Evolutionary conservation across 2,329 filamentous ascomycete genomes (phyloP).

Genomic region (Scytalidium sp.): DNA sequence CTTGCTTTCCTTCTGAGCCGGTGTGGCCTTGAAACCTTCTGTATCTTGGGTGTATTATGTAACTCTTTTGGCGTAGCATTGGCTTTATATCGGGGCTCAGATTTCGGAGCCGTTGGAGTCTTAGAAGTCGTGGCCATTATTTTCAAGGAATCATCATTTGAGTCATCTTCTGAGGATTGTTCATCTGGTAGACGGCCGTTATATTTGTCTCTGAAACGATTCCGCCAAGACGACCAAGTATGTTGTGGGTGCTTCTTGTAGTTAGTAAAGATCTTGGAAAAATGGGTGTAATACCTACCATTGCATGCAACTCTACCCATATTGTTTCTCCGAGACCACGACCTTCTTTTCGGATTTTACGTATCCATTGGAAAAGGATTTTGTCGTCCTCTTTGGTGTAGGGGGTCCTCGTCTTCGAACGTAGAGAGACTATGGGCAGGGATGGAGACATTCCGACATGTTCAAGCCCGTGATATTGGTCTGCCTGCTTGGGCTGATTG

Average conservation of each 20-base stretch:
- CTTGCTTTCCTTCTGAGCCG: conserved; percentile 20
- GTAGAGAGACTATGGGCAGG: background rate
- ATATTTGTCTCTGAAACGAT: conserved; percentile 13
- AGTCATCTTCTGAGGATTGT: background rate
- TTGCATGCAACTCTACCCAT: conserved; percentile 19
- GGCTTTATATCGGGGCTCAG: background rate
- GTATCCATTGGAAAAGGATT: conserved; percentile 19
- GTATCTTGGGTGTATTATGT: background rate
- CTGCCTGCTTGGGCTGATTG: no score
- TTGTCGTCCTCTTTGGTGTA: conserved; percentile 19
- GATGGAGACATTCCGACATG: no score
- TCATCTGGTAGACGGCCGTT: conserved; percentile 1
- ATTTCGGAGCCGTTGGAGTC: background rate
- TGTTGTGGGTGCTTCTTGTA: conserved; percentile 18
- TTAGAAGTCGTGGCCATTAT: background rate
- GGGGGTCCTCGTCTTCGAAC: conserved; percentile 4
- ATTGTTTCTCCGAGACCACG: conserved; percentile 5
- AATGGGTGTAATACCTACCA: conserved; percentile 10
- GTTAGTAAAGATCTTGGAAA: conserved; percentile 4
- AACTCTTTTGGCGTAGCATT: background rate
- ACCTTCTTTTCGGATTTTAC: conserved; percentile 13
- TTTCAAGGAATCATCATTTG: background rate
- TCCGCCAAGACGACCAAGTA: conserved; percentile 10
- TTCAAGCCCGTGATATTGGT: no score
- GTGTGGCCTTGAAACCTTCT: conserved; percentile 14